Evolutionary conservation across 1,284 basidiomycete genomes (phyloP), one percentile per base, ranked within the genome.

Genomic region (Ustilago trichophora): DNA sequence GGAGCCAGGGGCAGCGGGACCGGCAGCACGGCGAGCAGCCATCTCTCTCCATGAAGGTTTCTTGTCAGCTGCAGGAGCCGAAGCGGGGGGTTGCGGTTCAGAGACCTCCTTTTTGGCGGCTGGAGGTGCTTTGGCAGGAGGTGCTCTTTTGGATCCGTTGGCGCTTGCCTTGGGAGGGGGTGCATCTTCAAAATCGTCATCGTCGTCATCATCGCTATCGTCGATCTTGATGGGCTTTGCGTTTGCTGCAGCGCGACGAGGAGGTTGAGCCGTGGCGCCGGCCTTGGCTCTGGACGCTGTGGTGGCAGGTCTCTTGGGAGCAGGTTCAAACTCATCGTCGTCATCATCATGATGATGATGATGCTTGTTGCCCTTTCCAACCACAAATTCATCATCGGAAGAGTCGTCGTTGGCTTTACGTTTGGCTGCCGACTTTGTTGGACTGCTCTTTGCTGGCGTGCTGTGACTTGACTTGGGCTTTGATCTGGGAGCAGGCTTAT

Each of bases 1-100:
- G 19, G 89, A 88, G 0, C 92, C 91, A 6, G 87, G 90, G 6
- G 88, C 88, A 2, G 85, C 82, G 0, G 92, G 93, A 0, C 90
- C 90, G 0, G 83, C 84, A 36, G 88, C 87, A 1, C 86, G 82
- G 50, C 87, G 87, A 2, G 89, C 88, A 1, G 68, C 58, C 38
- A 67, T 63, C 26, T 62, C 47, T 25, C 38, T 46, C 70, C 69
- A 67, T 22, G 53, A 38, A 7, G 62, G 41, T 33, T 63, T 62
- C 40, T 59, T 56, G 51, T 53, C 54, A 0, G 72, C 54, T 25
- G 53, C 34, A 5, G 52, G 46, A 10, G 59, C 44, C n/a, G 52
- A 29, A 10, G 48, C 35, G 12, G 56, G 66, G 11, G 73, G 55
- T 5, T 73, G 45, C 12, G 56, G 43, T 16, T 47, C 53, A 22